Evolutionary conservation across 257 asterid species (phyloP).

Genomic region (Solanum ossicruentum): DNA sequence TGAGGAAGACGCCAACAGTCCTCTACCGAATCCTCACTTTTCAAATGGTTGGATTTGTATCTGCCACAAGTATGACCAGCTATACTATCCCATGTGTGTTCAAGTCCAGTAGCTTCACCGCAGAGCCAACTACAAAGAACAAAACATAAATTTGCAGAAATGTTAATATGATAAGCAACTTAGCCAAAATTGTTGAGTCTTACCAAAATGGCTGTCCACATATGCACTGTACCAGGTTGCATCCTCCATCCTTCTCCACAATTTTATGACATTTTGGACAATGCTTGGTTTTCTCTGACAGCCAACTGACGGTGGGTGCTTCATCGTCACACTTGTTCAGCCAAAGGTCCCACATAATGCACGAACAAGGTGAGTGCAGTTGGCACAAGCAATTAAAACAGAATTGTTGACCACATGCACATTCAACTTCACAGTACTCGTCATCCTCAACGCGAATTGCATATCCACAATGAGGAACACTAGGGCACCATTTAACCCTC

Average conservation of each 20-base stretch:
- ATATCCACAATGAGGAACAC: slow-evolving; percentile 51
- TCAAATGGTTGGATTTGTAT: slow-evolving; percentile 12
- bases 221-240: slow-evolving; percentile 34
- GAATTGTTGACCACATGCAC: slow-evolving; percentile 40
- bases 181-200: background rate
- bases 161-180: background rate
- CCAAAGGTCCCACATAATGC: slow-evolving; percentile 54
- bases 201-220: slow-evolving; percentile 61
- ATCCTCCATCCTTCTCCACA: slow-evolving; percentile 47
- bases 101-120: slow-evolving; percentile 37
- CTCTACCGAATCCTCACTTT: slow-evolving; percentile 6
- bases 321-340: slow-evolving; percentile 22
- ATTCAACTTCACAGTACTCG: slow-evolving; percentile 38
- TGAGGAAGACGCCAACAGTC: slow-evolving; percentile 30
- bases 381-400: slow-evolving; percentile 45
- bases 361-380: slow-evolving; percentile 57
- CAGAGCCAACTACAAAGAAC: slow-evolving; percentile 42
- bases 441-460: slow-evolving; percentile 35
- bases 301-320: slow-evolving; percentile 25
- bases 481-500: slow-evolving; percentile 57
- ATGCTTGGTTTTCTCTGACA: slow-evolving; percentile 16
- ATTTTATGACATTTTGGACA: slow-evolving; percentile 53
- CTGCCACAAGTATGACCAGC: slow-evolving; percentile 38
- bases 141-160: background rate
- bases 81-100: slow-evolving; percentile 18